A percentile compares a stretch with the other conserved stretches of the same genome.
These are phyloP conservation scores for Colletotrichum spinosum DNA, from an alignment of 2,329 filamentous ascomycete genomes.

Conservation along the genomic window DNA sequence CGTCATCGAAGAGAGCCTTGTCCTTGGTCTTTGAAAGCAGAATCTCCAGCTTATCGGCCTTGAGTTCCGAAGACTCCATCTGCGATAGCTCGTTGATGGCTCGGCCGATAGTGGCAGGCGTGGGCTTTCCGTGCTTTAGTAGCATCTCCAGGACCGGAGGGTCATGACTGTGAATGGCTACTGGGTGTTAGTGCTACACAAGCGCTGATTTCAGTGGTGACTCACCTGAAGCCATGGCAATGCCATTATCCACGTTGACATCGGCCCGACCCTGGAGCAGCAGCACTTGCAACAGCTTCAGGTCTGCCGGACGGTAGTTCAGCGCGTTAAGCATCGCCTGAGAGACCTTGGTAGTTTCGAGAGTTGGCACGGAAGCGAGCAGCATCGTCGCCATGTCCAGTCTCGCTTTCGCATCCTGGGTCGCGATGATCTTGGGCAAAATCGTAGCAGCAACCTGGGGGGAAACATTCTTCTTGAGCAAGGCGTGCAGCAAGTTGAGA, in stretches of 20 bases:
- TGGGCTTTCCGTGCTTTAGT: constrained; percentile 59
- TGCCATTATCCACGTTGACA: constrained; percentile 61
- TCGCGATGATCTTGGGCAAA: constrained; percentile 59
- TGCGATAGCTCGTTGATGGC: constrained; percentile 57
- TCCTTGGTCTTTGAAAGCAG: constrained; percentile 58
- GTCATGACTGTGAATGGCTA: constrained; percentile 57
- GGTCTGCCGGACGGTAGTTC: constrained; percentile 59
- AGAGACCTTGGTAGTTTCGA: constrained; percentile 56
- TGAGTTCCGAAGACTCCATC: constrained; percentile 56
- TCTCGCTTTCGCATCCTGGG: constrained; percentile 55
- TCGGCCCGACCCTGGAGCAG: constrained; percentile 65
- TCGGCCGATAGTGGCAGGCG: constrained; percentile 53
- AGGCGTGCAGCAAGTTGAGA: constrained; percentile 54
- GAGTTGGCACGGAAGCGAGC: constrained; percentile 57
- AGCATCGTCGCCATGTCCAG: constrained; percentile 61
- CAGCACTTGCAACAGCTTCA: constrained; percentile 60
- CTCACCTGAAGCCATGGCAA: constrained; percentile 53
- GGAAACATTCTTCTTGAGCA: constrained; percentile 59
- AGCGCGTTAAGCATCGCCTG: constrained; percentile 56
- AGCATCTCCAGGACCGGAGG: constrained; percentile 61
- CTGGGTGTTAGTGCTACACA: constrained; percentile 28
- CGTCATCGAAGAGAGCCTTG: constrained; percentile 55
- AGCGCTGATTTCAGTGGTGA: background rate
- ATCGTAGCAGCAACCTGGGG: constrained; percentile 60
- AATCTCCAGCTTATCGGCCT: constrained; percentile 61